phyloP scores from a whole-genome alignment of 768 basidiomycete species.

The Xanthoconium stramineum region DNA sequence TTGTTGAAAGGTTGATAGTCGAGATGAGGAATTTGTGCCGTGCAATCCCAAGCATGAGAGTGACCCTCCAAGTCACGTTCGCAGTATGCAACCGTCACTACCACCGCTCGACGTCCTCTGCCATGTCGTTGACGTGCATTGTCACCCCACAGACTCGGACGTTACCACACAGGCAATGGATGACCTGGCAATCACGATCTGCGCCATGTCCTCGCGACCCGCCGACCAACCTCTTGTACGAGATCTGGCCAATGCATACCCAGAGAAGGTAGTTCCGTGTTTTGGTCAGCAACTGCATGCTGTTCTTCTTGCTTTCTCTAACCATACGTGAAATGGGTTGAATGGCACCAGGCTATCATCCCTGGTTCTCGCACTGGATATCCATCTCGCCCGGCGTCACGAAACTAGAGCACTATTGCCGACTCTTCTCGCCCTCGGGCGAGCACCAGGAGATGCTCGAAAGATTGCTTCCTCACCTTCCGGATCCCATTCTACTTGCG shows the following conservation, averaged over 20 bases:
- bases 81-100: slow-evolving; percentile 8
- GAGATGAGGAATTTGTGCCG: slow-evolving; percentile 3
- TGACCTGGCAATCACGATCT: slow-evolving; percentile 61
- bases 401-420: slow-evolving; percentile 74
- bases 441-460: slow-evolving; percentile 45
- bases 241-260: slow-evolving; percentile 55
- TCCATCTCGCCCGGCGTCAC: slow-evolving; percentile 40
- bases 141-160: slow-evolving; percentile 83
- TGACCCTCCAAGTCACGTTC: background rate
- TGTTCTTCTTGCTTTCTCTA: slow-evolving; percentile 11
- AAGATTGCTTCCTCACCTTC: slow-evolving; percentile 60
- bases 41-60: slow-evolving; percentile 17
- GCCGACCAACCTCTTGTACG: slow-evolving; percentile 73
- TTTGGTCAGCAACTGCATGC: slow-evolving; percentile 61
- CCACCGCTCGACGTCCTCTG: slow-evolving; percentile 44
- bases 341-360: slow-evolving; percentile 73
- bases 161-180: slow-evolving; percentile 50
- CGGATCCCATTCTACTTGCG: slow-evolving; percentile 63
- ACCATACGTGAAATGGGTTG: slow-evolving; percentile 6
- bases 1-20: background rate
- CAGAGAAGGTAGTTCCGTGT: slow-evolving; percentile 75
- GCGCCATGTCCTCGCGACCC: slow-evolving; percentile 73
- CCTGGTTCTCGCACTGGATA: slow-evolving; percentile 89
- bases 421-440: slow-evolving; percentile 53
- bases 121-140: slow-evolving; percentile 85